These are phyloP conservation scores for Huntiella abstrusa DNA, from an alignment of 2,329 filamentous ascomycete species.

Conservation along the genomic window DNA sequence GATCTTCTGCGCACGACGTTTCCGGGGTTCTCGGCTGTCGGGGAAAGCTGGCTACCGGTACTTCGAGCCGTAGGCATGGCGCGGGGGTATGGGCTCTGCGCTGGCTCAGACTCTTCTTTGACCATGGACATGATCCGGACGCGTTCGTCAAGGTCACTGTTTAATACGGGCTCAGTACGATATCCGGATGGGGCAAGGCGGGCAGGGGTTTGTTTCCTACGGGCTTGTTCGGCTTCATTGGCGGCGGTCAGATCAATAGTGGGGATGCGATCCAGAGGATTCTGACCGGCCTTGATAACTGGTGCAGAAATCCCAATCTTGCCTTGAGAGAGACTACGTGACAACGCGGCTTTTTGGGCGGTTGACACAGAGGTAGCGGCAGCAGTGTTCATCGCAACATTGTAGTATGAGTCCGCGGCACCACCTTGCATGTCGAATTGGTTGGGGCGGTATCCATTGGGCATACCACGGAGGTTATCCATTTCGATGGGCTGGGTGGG, in stretches of 20 bases:
- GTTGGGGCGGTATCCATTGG: background rate
- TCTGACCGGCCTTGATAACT: conserved; percentile 22
- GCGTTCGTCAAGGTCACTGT: conserved; percentile 10
- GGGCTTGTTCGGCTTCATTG: conserved; percentile 26
- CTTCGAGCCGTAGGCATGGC: conserved; percentile 19
- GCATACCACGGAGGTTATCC: conserved; percentile 1
- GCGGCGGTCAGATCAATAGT: conserved; percentile 33
- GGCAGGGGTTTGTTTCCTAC: conserved; percentile 18
- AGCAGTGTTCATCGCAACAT: conserved; percentile 14
- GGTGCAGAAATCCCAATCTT: conserved; percentile 32
- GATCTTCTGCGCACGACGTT: conserved; percentile 27
- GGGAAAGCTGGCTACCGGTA: conserved; percentile 31
- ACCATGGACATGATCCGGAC: conserved; percentile 10
- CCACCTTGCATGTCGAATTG: conserved; percentile 7
- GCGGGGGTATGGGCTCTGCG: conserved; percentile 4
- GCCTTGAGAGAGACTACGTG: conserved; percentile 15
- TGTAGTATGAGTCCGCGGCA: conserved; percentile 6
- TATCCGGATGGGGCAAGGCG: conserved; percentile 1
- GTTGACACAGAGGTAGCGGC: conserved; percentile 14
- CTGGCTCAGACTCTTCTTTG: conserved; percentile 9
- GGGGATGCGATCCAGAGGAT: conserved; percentile 25
- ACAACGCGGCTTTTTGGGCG: conserved; percentile 12
- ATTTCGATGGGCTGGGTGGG: conserved; percentile 14
- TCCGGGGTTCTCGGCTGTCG: conserved; percentile 25
- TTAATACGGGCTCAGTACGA: conserved; percentile 8